Conservation (phyloP, 257 asterid genomes). For the Przewalskia tangutica region DNA sequence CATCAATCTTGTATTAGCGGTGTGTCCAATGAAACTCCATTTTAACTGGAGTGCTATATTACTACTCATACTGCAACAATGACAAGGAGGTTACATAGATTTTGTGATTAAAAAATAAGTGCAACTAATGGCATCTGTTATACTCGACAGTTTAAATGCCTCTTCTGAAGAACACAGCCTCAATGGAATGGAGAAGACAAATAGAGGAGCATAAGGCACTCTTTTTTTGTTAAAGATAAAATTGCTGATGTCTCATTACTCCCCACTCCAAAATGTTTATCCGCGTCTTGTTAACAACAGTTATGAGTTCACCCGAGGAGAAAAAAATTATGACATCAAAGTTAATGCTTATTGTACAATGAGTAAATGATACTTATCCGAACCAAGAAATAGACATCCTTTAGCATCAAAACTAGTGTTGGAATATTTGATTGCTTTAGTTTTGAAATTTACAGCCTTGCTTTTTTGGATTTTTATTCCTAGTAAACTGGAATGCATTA, state of each 20-base stretch:
- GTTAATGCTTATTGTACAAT: neutral
- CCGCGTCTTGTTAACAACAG: neutral
- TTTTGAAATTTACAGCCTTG: neutral
- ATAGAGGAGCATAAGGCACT: neutral
- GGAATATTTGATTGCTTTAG: neutral
- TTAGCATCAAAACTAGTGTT: neutral
- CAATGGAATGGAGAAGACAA: neutral
- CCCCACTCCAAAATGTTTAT: neutral
- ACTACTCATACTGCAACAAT: neutral
- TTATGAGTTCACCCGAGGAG: neutral
- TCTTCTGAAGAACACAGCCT: neutral
- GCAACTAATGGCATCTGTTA: neutral
- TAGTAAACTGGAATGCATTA: neutral
- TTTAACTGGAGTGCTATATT: neutral
- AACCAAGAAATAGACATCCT: neutral
- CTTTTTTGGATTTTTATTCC: neutral
- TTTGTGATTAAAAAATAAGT: neutral
- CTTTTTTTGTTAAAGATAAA: neutral
- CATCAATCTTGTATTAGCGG: neutral
- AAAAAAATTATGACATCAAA: neutral
- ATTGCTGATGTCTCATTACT: neutral
- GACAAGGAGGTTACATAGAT: neutral
- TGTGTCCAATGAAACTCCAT: neutral
- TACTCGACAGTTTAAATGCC: neutral
- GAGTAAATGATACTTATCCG: neutral